Conservation (phyloP, 2,329 filamentous ascomycete species). For the Talaromyces sp. region DNA sequence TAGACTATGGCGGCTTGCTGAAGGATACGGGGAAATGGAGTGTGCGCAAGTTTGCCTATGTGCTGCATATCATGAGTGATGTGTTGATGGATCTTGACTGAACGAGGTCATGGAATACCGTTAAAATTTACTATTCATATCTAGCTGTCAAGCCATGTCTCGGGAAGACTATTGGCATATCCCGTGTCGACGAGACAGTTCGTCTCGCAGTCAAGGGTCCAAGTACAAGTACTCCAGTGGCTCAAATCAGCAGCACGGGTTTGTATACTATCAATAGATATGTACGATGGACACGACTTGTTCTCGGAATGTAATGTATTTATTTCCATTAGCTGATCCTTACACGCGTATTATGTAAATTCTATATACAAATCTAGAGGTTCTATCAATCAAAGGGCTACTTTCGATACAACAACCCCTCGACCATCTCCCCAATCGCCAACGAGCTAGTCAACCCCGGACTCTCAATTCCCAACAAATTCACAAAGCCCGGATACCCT, state of each 20-base stretch:
- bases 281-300: too few species aligned
- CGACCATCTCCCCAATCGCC: conserved; percentile 77
- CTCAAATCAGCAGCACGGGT: too few species aligned
- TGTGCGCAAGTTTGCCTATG: conserved; percentile 46
- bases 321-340: too few species aligned
- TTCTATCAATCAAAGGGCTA: background rate
- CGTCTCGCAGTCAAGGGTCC: too few species aligned
- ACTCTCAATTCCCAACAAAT: conserved; percentile 88
- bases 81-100: conserved; percentile 33
- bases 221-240: too few species aligned
- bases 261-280: too few species aligned
- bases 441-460: conserved; percentile 82
- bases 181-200: too few species aligned
- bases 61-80: conserved; percentile 53
- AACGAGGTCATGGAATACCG: conserved; percentile 1
- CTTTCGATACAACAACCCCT: conserved; percentile 31
- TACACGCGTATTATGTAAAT: background rate
- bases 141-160: background rate
- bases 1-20: conserved; percentile 50
- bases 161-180: too few species aligned
- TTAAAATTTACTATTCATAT: background rate
- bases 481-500: conserved; percentile 77
- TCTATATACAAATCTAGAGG: background rate
- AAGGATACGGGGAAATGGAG: conserved; percentile 51
- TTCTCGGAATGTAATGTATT: too few species aligned